Conservation (phyloP, 169 alveolate genomes). For the Eimeria praecox region DNA sequence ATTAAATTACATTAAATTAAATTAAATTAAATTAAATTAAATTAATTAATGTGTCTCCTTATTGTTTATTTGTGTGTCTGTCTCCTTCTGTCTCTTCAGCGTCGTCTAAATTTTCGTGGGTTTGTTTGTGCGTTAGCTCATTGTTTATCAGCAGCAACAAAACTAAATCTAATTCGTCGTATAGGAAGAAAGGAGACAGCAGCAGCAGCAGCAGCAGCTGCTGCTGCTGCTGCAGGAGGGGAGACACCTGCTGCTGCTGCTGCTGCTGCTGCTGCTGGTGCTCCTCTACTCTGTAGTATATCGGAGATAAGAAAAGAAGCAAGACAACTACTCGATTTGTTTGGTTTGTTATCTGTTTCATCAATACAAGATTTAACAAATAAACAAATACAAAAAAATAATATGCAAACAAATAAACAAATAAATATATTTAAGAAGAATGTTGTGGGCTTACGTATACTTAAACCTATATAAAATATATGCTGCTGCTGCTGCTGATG, state of each 20-base stretch:
- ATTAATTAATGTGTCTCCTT: too few relatives aligned
- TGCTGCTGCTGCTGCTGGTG: neutral
- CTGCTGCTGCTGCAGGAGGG: neutral
- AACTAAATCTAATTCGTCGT: neutral
- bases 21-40: too few relatives aligned
- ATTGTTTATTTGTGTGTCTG: too few relatives aligned
- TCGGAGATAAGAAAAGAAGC: conserved; percentile 46
- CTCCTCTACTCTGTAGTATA: neutral
- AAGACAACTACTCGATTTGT: neutral
- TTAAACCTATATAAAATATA: too few relatives aligned
- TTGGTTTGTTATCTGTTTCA: conserved; percentile 11
- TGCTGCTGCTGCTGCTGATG: too few relatives aligned
- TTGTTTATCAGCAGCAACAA: conserved; percentile 41
- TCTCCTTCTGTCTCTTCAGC: conserved; percentile 8
- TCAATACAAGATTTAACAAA: conserved; percentile 14
- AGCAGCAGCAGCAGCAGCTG: neutral
- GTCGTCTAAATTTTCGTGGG: conserved; percentile 20
- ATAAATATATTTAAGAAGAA: neutral
- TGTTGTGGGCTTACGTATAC: too few relatives aligned
- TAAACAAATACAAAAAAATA: neutral
- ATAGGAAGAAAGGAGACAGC: too few relatives aligned
- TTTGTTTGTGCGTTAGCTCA: conserved; percentile 59
- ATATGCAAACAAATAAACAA: too few relatives aligned
- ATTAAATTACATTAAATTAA: too few relatives aligned
- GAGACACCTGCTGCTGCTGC: neutral